Evolutionary conservation across 2,329 filamentous ascomycete species (phyloP), one percentile per base, ranked within the genome.

Genomic region (Phialophora chinensis): DNA sequence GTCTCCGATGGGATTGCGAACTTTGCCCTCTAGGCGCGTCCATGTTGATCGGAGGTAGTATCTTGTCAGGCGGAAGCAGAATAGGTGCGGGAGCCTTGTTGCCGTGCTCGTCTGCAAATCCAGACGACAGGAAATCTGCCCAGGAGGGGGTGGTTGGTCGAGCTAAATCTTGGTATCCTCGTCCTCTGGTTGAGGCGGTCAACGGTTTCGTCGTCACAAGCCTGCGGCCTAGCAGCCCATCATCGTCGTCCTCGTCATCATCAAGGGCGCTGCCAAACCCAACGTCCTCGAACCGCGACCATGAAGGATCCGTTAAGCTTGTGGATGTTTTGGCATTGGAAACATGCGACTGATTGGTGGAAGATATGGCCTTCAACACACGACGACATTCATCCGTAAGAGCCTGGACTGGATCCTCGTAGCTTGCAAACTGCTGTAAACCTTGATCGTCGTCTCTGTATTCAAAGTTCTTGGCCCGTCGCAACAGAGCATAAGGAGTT

Each of bases 231-330:
- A 75, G 60, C 17, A 72, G 66, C 56, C 88, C 86, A 0, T 90
- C 87, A 57, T 88, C 85, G 0, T 90, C 87, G 1, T 90, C 88
- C 1, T 89, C 83, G 1, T 91, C 86, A 0, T 89, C 91, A 53
- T 93, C 90, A 25, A 93, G 81, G 0, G 90, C 80, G 66, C 86
- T 91, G 3, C 90, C 88, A 75, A 98, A 99, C 0, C 95, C 95
- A 72, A 98, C 88, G 75, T 97, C 95, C 77, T 97, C 92, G 70
- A 99, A 99, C 59, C 93, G 88, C 17, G 95, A 98, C 95, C 95
- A 99, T 0, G 93, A 96, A 23, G 93, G 91, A 77, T 98, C 93
- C 42, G 87, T 87, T 63, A 92, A 80, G 67, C 90, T 88, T 4
- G 89, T 92, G 0, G 89, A 91, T 65, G 88, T 86, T 75, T 91